A percentile compares a stretch with the other conserved stretches of the same genome.
Evolutionary conservation across 2,329 filamentous ascomycete genomes (phyloP).

Genomic region (Fusarium nodosum): DNA sequence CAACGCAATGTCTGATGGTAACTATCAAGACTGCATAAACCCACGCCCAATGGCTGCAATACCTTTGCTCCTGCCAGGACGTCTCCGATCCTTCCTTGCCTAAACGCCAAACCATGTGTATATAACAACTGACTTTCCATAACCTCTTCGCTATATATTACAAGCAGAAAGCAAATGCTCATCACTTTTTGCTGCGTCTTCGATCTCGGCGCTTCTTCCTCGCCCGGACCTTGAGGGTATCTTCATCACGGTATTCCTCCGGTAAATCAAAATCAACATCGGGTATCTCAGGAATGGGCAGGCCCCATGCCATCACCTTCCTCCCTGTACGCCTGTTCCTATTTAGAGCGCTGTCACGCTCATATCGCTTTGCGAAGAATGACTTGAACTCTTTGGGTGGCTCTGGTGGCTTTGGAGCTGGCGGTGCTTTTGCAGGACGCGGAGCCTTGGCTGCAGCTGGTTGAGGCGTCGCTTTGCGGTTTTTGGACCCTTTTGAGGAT

Average conservation of each 20-base stretch:
- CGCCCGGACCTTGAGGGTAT: constrained; percentile 69
- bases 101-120: constrained; percentile 41
- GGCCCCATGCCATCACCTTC: constrained; percentile 83
- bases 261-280: constrained; percentile 83
- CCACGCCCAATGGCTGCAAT: constrained; percentile 14
- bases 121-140: constrained; percentile 27
- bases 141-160: constrained; percentile 38
- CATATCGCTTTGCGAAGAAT: constrained; percentile 85
- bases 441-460: constrained; percentile 34
- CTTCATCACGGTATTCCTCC: constrained; percentile 70
- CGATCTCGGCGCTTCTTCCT: constrained; percentile 73
- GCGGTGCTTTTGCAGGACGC: constrained; percentile 45
- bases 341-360: constrained; percentile 84
- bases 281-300: constrained; percentile 79
- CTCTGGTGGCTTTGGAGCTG: constrained; percentile 53
- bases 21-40: constrained; percentile 24
- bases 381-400: constrained; percentile 79
- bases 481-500: constrained; percentile 54
- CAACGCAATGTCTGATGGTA: constrained; percentile 4
- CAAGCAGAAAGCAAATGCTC: constrained; percentile 34
- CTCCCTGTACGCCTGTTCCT: constrained; percentile 77
- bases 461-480: constrained; percentile 50
- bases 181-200: constrained; percentile 62
- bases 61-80: constrained; percentile 32
- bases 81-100: constrained; percentile 36